These are phyloP conservation scores for Trichophyton benhamiae DNA, from an alignment of 2,329 filamentous ascomycete genomes.

Conservation along the genomic window DNA sequence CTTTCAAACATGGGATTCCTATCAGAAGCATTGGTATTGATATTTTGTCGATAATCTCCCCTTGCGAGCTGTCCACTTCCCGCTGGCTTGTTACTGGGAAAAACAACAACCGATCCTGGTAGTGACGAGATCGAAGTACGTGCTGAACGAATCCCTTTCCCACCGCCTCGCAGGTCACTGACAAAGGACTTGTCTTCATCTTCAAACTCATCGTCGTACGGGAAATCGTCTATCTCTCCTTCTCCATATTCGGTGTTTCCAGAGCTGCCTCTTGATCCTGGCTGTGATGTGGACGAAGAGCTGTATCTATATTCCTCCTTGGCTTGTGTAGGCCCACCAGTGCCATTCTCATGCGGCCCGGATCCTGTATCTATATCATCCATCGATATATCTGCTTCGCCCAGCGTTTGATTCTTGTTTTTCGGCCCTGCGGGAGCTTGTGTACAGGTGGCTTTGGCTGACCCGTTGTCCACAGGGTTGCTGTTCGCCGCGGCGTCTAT, in stretches of 20 bases:
- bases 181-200: not conserved
- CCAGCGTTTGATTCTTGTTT: not conserved
- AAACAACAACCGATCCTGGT: conserved; percentile 28
- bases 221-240: not conserved
- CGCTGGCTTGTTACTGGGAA: conserved; percentile 12
- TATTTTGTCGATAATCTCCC: conserved; percentile 1
- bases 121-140: conserved; percentile 31
- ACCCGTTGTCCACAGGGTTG: not conserved
- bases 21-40: not conserved
- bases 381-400: not conserved
- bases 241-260: not conserved
- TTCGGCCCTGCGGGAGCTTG: not conserved
- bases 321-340: not conserved
- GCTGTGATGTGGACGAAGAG: conserved; percentile 2
- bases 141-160: conserved; percentile 5
- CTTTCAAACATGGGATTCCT: not conserved
- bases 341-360: not conserved
- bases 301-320: not conserved
- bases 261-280: conserved; percentile 1
- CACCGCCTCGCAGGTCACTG: not conserved
- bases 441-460: not conserved
- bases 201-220: not conserved
- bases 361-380: not conserved
- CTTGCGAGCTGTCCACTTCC: not conserved
- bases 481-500: not conserved